Evolutionary conservation across 495 filamentous ascomycete species (phyloP), one percentile per base, ranked within the genome.

Genomic region (Penicillium ochrochloron): DNA sequence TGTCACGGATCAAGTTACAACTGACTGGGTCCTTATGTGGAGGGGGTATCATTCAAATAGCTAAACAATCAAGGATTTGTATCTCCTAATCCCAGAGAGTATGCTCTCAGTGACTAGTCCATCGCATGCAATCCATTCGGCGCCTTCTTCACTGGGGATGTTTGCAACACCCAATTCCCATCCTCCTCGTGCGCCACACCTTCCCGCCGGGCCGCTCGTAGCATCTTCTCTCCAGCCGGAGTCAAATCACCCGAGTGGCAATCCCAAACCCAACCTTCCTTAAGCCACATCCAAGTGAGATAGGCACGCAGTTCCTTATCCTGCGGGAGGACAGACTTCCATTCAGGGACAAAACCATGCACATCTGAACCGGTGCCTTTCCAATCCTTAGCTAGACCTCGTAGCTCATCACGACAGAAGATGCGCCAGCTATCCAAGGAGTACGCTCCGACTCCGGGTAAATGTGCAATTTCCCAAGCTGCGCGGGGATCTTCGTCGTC

Each of bases 381-480:
- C 85, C 88, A 90, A 54, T 85, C 84, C 2, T 73, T 68, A 9
- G 87, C 87, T 23, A 85, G 61, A 0, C 85, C 88, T 2, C 93
- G 81, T 34, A 97, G 72, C 51, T 82, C 82, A 74, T 98, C 94
- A 1, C 94, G 84, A 69, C 92, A 96, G 73, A 97, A 97, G 59
- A 97, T 97, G 5, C 95, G 84, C 92, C 93, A 98, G 63, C 89
- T 92, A 74, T 98, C 94, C 41, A 96, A 76, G 0, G 93, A 91
- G 75, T 98, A 98, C 2, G 88, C 84, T 2, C 95, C 94, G 8
- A 87, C 76, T n/a, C 91, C 89, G 0, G 93, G 92, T 39, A 97
- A 70, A 72, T 96, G 91, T 0, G 89, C 94, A 61, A 97, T 88
- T 67, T 98, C 94, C 90, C 92, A 96, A 6, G 85, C 90, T 3